These are phyloP conservation scores for Metschnikowia kofuensis DNA, from an alignment of 805 yeast genomes.

Conservation along the genomic window DNA sequence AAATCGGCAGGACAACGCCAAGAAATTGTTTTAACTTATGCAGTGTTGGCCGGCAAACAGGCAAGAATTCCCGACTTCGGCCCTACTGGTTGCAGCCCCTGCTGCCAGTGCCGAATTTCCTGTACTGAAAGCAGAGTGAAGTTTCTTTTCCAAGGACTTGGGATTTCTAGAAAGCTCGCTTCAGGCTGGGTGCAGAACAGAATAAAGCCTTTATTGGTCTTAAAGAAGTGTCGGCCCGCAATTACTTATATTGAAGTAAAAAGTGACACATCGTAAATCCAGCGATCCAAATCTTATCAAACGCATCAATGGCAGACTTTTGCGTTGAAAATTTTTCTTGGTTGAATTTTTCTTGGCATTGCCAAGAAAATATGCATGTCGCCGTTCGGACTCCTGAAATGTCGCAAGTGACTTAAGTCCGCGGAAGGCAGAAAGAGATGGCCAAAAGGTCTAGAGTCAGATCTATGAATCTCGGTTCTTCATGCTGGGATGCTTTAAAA, in stretches of 20 bases:
- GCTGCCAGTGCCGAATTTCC: not conserved
- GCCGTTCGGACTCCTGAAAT: not conserved
- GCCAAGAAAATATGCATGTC: conserved; percentile 1
- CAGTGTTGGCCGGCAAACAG: not conserved
- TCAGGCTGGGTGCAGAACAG: not conserved
- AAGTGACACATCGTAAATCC: not conserved
- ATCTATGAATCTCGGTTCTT: no score
- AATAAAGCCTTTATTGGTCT: not conserved
- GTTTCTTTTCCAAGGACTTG: not conserved
- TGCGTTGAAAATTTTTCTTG: not conserved
- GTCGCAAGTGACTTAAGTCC: not conserved
- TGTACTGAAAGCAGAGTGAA: not conserved
- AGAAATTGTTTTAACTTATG: not conserved
- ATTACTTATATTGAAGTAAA: no score
- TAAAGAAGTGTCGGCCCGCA: not conserved
- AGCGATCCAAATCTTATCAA: not conserved
- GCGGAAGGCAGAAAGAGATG: no score
- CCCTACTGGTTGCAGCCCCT: not conserved
- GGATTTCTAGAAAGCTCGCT: not conserved
- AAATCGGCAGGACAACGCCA: not conserved
- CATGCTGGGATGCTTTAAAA: no score
- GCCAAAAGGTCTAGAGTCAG: no score
- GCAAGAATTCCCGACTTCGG: not conserved
- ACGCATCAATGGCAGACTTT: not conserved
- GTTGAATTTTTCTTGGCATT: not conserved